phyloP scores from a whole-genome alignment of 805 yeast genomes.

The Saturnispora quitensis region DNA sequence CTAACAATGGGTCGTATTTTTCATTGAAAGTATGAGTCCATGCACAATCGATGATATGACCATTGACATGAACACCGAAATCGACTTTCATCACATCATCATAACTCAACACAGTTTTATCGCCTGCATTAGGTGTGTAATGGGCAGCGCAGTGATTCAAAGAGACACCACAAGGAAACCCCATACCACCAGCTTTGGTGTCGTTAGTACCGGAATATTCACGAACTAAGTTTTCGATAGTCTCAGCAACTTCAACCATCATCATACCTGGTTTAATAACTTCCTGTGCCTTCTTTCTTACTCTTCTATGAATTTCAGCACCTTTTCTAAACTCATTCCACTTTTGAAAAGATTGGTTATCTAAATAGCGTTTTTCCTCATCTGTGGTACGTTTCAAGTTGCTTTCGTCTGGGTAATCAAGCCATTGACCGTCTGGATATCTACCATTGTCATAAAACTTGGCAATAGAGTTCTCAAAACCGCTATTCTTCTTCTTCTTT shows the following conservation, averaged over 20 bases:
- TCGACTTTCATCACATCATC: conserved; percentile 97
- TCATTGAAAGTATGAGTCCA: conserved; percentile 85
- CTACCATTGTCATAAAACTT: conserved; percentile 58
- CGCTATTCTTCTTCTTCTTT: conserved; percentile 48
- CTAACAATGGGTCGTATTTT: conserved; percentile 67
- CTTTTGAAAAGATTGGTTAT: conserved; percentile 48
- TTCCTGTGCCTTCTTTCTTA: conserved; percentile 67
- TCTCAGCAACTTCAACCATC: conserved; percentile 81
- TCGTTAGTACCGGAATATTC: conserved; percentile 52
- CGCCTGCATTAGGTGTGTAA: conserved; percentile 95
- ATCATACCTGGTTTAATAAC: conserved; percentile 84
- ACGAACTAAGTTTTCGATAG: conserved; percentile 79
- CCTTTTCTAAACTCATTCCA: conserved; percentile 93
- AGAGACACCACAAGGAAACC: conserved; percentile 97
- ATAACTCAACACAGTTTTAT: conserved; percentile 65
- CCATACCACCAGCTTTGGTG: conserved; percentile 74
- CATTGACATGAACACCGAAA: conserved; percentile 93
- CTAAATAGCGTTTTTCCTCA: conserved; percentile 77
- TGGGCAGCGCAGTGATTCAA: conserved; percentile 95
- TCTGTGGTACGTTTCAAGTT: conserved; percentile 68
- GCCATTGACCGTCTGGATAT: conserved; percentile 85
- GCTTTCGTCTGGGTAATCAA: conserved; percentile 60
- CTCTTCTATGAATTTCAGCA: conserved; percentile 92
- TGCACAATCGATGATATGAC: conserved; percentile 90
- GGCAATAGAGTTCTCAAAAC: conserved; percentile 41